These are phyloP conservation scores for Yamadazyma kitorensis DNA, from an alignment of 805 yeast genomes.

Conservation along the genomic window DNA sequence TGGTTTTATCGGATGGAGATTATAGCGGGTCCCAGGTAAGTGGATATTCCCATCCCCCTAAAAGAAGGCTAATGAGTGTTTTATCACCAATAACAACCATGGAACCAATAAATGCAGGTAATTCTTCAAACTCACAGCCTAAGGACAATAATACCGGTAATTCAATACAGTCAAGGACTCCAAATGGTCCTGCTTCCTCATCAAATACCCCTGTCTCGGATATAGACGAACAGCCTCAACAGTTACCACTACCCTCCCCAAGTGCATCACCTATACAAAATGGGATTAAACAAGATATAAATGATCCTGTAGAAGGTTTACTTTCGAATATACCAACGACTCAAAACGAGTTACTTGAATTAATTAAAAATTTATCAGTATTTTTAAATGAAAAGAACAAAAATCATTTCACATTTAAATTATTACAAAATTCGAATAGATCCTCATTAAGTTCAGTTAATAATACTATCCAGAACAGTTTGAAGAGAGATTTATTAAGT, in stretches of 20 bases:
- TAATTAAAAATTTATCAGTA: conserved; percentile 32
- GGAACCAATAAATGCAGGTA: no score
- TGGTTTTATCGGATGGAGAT: conserved; percentile 36
- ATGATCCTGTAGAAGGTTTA: conserved; percentile 16
- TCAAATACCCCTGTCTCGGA: conserved; percentile 36
- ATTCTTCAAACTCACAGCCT: no score
- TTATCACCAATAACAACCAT: conserved; percentile 13
- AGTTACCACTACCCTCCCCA: conserved; percentile 67
- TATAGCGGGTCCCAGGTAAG: conserved; percentile 15
- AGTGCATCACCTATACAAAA: conserved; percentile 29
- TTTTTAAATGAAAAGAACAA: conserved; percentile 45
- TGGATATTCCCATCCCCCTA: conserved; percentile 31
- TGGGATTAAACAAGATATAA: conserved; percentile 12
- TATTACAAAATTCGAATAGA: conserved; percentile 59
- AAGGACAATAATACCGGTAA: not conserved
- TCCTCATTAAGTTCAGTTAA: conserved; percentile 59
- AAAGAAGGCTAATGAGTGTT: conserved; percentile 29
- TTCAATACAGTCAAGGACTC: conserved; percentile 7
- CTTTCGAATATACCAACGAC: conserved; percentile 25
- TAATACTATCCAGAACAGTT: conserved; percentile 47
- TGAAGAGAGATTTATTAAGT: conserved; percentile 71
- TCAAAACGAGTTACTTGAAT: conserved; percentile 38
- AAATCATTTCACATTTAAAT: conserved; percentile 49
- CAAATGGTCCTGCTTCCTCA: conserved; percentile 13
- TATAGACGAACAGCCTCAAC: conserved; percentile 38